Evolutionary conservation across 2,329 filamentous ascomycete genomes (phyloP).

Genomic region (Stenocarpella maydis): DNA sequence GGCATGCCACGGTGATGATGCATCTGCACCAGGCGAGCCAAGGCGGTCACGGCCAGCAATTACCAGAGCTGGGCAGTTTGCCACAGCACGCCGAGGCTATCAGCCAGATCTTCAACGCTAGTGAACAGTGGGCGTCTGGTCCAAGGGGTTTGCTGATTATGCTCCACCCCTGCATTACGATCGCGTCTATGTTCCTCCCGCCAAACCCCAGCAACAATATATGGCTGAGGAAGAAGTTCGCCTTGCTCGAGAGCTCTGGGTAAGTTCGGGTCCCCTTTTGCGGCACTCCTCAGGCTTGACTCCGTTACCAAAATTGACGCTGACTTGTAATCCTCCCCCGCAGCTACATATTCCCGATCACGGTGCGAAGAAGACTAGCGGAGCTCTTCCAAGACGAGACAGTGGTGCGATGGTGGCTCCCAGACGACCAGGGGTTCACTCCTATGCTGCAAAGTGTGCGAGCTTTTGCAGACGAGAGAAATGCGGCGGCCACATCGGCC

Average conservation of each 20-base stretch:
- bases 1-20: slow-evolving; percentile 81
- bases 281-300: background rate
- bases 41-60: slow-evolving; percentile 58
- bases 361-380: slow-evolving; percentile 78
- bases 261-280: slow-evolving; percentile 54
- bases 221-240: slow-evolving; percentile 85
- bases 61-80: slow-evolving; percentile 64
- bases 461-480: slow-evolving; percentile 81
- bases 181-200: slow-evolving; percentile 82
- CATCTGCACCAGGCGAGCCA: slow-evolving; percentile 77
- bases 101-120: slow-evolving; percentile 81
- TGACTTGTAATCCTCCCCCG: slow-evolving; percentile 13
- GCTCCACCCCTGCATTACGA: slow-evolving; percentile 78
- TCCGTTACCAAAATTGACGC: background rate
- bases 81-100: slow-evolving; percentile 70
- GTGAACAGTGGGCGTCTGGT: slow-evolving; percentile 75
- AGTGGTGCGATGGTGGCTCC: slow-evolving; percentile 87
- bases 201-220: slow-evolving; percentile 74
- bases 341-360: slow-evolving; percentile 84
- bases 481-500: slow-evolving; percentile 63
- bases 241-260: slow-evolving; percentile 80
- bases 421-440: slow-evolving; percentile 79
- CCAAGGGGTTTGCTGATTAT: slow-evolving; percentile 76
- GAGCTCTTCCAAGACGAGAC: slow-evolving; percentile 76
- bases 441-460: slow-evolving; percentile 79